A percentile compares a stretch with the other conserved stretches of the same genome.
phyloP scores from a whole-genome alignment of 805 yeast species.

The Pichia gijzeniarum region DNA sequence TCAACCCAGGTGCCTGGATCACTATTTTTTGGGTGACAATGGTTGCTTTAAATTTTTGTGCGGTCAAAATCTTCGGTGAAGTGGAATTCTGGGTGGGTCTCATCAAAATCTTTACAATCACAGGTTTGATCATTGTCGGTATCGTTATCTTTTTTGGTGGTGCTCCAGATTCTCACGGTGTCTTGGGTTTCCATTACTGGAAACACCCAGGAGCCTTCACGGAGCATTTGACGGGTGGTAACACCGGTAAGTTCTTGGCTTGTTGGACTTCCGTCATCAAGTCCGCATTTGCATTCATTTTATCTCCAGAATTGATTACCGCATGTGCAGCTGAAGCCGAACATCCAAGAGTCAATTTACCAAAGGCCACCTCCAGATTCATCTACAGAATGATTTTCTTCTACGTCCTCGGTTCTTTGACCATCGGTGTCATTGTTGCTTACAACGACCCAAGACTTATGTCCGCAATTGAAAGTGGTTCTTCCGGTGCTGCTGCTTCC shows the following conservation, averaged over 20 bases:
- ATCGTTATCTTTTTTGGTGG: slow-evolving; percentile 58
- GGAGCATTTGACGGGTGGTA: slow-evolving; percentile 43
- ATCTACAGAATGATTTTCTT: slow-evolving; percentile 56
- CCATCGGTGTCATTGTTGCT: slow-evolving; percentile 56
- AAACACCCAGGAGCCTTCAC: slow-evolving; percentile 40
- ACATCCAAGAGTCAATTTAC: slow-evolving; percentile 52
- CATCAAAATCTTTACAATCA: slow-evolving; percentile 58
- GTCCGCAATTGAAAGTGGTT: slow-evolving; percentile 38
- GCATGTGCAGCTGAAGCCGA: slow-evolving; percentile 50
- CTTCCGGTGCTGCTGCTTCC: slow-evolving; percentile 51
- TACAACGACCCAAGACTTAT: slow-evolving; percentile 43
- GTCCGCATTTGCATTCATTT: slow-evolving; percentile 61
- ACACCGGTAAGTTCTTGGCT: slow-evolving; percentile 56
- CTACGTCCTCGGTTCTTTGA: slow-evolving; percentile 50
- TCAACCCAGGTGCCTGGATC: slow-evolving; percentile 54
- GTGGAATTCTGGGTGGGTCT: slow-evolving; percentile 60
- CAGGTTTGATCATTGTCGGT: slow-evolving; percentile 52
- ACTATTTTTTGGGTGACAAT: slow-evolving; percentile 45
- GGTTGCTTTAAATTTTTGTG: slow-evolving; percentile 40
- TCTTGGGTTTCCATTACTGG: slow-evolving; percentile 68
- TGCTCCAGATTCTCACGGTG: slow-evolving; percentile 45
- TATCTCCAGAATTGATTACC: slow-evolving; percentile 58
- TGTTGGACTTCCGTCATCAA: slow-evolving; percentile 56
- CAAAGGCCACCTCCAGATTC: slow-evolving; percentile 55
- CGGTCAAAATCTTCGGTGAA: slow-evolving; percentile 37